phyloP scores from a whole-genome alignment of 306 rosid genomes.

The Gillenia trifoliata region DNA sequence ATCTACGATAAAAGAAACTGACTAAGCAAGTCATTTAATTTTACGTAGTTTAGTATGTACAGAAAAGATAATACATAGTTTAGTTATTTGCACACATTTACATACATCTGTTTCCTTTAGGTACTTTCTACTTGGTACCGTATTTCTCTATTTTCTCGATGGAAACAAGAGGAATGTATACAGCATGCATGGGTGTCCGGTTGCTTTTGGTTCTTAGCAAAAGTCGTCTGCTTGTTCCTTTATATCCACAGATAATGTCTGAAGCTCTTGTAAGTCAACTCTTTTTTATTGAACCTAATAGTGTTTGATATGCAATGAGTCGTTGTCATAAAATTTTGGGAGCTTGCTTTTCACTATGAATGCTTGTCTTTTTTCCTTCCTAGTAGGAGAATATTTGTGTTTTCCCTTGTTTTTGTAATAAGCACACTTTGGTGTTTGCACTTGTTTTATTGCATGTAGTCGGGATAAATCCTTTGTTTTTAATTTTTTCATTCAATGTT shows the following conservation, averaged over 20 bases:
- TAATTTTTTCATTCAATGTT: background rate
- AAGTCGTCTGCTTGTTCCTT: constrained; percentile 64
- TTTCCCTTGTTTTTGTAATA: background rate
- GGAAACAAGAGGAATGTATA: constrained; percentile 99
- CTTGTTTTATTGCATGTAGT: constrained; percentile 8
- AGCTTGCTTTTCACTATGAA: background rate
- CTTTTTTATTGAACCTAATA: background rate
- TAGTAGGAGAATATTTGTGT: background rate
- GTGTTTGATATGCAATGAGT: background rate
- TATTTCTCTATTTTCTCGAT: constrained; percentile 61
- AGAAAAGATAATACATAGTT: background rate
- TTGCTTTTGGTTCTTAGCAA: constrained; percentile 87
- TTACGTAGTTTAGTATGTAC: background rate
- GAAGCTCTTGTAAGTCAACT: constrained; percentile 73
- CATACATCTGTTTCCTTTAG: background rate
- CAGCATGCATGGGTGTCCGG: constrained; percentile 91
- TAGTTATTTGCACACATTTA: constrained; percentile 3
- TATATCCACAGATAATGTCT: constrained; percentile 83
- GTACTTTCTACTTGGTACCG: constrained; percentile 68
- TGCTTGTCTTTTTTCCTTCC: background rate
- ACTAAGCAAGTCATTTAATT: background rate
- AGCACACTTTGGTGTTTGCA: background rate
- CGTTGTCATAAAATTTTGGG: background rate
- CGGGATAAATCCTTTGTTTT: background rate
- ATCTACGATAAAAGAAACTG: background rate